These are phyloP conservation scores for Globisporangium ultimum DNA, from an alignment of 352 stramenopile genomes.

Conservation along the genomic window DNA sequence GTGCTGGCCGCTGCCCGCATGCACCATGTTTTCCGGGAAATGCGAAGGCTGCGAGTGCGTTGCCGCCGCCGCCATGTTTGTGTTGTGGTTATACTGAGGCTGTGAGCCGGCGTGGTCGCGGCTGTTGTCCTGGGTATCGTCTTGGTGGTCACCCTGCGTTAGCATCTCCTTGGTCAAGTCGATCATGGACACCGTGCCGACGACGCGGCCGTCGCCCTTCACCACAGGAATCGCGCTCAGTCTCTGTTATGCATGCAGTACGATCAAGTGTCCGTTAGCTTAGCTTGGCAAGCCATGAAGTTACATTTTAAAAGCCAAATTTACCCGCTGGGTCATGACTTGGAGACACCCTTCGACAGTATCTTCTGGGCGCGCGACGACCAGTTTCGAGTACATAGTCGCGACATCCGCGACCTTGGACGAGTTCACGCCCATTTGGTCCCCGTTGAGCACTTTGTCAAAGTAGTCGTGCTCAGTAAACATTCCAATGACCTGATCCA, in stretches of 20 bases:
- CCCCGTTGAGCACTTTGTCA: conserved; percentile 33
- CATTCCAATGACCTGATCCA: conserved; percentile 27
- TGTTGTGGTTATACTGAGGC: too few relatives aligned
- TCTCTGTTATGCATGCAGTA: conserved; percentile 18
- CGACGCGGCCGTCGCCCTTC: conserved; percentile 27
- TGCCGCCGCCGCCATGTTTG: too few relatives aligned
- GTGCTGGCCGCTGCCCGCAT: conserved; percentile 23
- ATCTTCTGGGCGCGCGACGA: conserved; percentile 36
- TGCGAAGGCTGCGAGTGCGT: conserved; percentile 20
- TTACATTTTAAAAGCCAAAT: too few relatives aligned
- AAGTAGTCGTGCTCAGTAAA: conserved; percentile 49
- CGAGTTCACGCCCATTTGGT: conserved; percentile 21
- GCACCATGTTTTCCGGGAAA: conserved; percentile 31
- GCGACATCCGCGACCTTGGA: conserved; percentile 35
- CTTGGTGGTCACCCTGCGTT: not conserved
- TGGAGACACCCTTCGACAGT: conserved; percentile 35
- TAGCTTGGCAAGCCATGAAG: too few relatives aligned
- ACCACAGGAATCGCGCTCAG: conserved; percentile 34
- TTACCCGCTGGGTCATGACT: conserved; percentile 34
- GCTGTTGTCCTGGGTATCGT: too few relatives aligned
- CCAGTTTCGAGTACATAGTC: conserved; percentile 28
- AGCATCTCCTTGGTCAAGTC: conserved; percentile 36
- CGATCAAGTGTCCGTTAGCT: not conserved
- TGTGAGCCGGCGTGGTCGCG: too few relatives aligned
- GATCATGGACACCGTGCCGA: conserved; percentile 31